phyloP scores from a whole-genome alignment of 352 stramenopile genomes.

The Phytophthora colocasiae region DNA sequence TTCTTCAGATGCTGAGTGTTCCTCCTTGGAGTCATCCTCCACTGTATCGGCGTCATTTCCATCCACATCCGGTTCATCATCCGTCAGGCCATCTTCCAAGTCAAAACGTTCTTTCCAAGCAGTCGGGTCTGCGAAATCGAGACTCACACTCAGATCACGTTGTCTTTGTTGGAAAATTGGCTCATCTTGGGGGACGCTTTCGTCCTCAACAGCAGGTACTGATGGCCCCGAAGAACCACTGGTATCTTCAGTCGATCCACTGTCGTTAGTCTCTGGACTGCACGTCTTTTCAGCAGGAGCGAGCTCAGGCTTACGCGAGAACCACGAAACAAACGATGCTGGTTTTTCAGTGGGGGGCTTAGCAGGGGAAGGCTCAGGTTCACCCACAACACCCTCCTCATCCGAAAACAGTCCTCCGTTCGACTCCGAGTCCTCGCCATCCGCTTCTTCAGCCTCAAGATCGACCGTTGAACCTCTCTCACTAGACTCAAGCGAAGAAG shows the following conservation, averaged over 20 bases:
- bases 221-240: conserved; percentile 1
- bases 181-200: conserved; percentile 44
- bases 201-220: conserved; percentile 13
- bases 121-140: conserved; percentile 75
- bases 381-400: conserved; percentile 9
- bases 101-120: conserved; percentile 83
- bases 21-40: conserved; percentile 18
- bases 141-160: conserved; percentile 71
- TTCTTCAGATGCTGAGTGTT: conserved; percentile 32
- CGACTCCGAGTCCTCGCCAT: conserved; percentile 40
- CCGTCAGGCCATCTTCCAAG: conserved; percentile 68
- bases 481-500: conserved; percentile 22
- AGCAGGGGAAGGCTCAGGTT: conserved; percentile 26
- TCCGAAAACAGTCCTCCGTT: conserved; percentile 27
- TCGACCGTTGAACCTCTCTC: conserved; percentile 17
- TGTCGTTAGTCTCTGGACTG: neutral
- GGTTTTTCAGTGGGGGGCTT: conserved; percentile 18
- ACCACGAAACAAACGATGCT: conserved; percentile 41
- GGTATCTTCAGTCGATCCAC: conserved; percentile 12
- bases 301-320: conserved; percentile 38
- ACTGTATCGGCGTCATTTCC: conserved; percentile 22
- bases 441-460: conserved; percentile 36
- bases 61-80: conserved; percentile 55
- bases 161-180: conserved; percentile 28
- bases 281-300: conserved; percentile 1